A percentile compares a stretch with the other conserved stretches of the same genome.
phyloP scores from a whole-genome alignment of 306 rosid species.

The Oemleria cerasiformis region DNA sequence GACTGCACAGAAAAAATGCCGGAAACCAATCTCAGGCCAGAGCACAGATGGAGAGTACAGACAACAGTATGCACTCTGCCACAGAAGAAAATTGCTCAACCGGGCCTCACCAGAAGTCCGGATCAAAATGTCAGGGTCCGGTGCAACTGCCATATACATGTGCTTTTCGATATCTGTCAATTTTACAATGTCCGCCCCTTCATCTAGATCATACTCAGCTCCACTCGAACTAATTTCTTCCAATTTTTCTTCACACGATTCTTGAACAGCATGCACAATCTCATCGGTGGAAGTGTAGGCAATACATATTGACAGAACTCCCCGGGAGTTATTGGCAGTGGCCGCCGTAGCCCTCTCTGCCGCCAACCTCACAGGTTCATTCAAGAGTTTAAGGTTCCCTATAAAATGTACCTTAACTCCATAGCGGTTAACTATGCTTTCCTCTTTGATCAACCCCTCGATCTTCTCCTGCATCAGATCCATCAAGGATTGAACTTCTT shows the following conservation, averaged over 20 bases:
- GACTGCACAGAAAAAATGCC: conserved; percentile 38
- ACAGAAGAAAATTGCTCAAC: conserved; percentile 49
- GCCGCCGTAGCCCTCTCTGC: conserved; percentile 41
- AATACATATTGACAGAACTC: conserved; percentile 37
- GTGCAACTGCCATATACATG: conserved; percentile 34
- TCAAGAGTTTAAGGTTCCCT: conserved; percentile 37
- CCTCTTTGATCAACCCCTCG: conserved; percentile 33
- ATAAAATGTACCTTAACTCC: conserved; percentile 36
- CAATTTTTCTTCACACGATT: conserved; percentile 38
- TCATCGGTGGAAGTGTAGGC: conserved; percentile 46
- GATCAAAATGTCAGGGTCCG: conserved; percentile 37
- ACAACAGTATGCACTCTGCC: conserved; percentile 39
- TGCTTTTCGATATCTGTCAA: conserved; percentile 39
- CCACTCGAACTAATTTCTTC: conserved; percentile 29
- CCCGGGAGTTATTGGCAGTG: conserved; percentile 33
- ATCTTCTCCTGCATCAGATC: conserved; percentile 40
- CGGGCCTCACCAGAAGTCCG: conserved; percentile 50
- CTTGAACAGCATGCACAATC: conserved; percentile 42
- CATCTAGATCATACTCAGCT: conserved; percentile 27
- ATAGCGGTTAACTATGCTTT: conserved; percentile 27
- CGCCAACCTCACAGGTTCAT: conserved; percentile 36
- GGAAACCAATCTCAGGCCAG: conserved; percentile 50
- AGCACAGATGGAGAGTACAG: conserved; percentile 36
- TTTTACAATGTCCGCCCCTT: conserved; percentile 19
- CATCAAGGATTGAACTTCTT: conserved; percentile 44